These are phyloP conservation scores for Candida ponderosae DNA, from an alignment of 805 yeast genomes.

Conservation along the genomic window DNA sequence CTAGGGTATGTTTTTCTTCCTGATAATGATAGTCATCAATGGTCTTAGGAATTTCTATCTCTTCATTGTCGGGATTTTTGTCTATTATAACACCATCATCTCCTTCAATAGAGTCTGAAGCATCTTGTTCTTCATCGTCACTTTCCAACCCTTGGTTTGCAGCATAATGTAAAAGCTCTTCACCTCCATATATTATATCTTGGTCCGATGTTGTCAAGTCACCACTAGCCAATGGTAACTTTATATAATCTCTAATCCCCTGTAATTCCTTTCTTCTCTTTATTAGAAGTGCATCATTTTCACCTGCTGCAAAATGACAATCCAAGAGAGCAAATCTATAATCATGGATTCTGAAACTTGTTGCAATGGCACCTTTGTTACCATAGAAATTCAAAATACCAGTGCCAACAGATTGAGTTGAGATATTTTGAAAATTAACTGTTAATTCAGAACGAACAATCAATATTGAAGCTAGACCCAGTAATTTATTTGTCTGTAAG, in stretches of 20 bases:
- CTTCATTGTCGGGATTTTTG: too few relatives aligned
- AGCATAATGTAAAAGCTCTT: constrained; percentile 15
- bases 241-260: constrained; percentile 26
- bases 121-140: constrained; percentile 8
- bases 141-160: constrained; percentile 8
- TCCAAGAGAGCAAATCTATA: constrained; percentile 31
- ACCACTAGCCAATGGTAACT: constrained; percentile 16
- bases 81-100: constrained; percentile 12
- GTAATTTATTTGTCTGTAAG: constrained; percentile 37
- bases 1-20: too few relatives aligned
- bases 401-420: constrained; percentile 41
- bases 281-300: constrained; percentile 24
- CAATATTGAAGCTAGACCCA: constrained; percentile 44
- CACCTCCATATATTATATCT: constrained; percentile 19
- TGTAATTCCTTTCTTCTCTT: constrained; percentile 37
- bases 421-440: constrained; percentile 31
- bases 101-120: constrained; percentile 2
- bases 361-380: constrained; percentile 50
- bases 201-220: constrained; percentile 17
- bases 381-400: constrained; percentile 54
- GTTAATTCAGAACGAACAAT: constrained; percentile 26
- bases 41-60: constrained; percentile 2
- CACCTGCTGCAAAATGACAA: constrained; percentile 50
- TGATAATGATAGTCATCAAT: constrained; percentile 4
- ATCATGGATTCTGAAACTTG: constrained; percentile 30